Conservation (phyloP, 75 land plant species). For the Pseudotsuga menziesii region DNA sequence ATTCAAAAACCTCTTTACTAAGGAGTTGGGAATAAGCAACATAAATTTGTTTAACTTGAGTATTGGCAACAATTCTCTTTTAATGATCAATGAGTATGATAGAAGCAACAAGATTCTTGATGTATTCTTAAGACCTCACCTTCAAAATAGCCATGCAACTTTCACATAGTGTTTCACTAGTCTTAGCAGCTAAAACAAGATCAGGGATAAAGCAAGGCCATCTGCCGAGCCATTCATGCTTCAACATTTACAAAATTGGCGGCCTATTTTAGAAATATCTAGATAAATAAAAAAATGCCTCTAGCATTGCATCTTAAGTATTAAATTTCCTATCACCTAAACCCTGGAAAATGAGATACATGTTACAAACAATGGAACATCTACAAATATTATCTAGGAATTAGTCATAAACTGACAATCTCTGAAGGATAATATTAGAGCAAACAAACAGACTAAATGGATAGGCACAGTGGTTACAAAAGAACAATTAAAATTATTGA, state of each 20-base stretch:
- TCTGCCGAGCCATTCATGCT: constrained; percentile 98
- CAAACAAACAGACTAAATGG: too few relatives aligned
- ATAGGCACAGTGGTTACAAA: too few relatives aligned
- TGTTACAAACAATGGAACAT: too few relatives aligned
- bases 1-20: constrained; percentile 99
- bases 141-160: constrained; percentile 99
- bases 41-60: not conserved
- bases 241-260: constrained; percentile 58
- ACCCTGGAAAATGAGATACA: too few relatives aligned
- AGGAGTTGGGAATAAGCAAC: constrained; percentile 62
- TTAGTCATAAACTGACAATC: too few relatives aligned
- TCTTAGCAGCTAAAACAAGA: constrained; percentile 94
- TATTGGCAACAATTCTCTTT: not conserved
- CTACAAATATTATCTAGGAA: too few relatives aligned
- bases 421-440: too few relatives aligned
- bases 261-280: not conserved
- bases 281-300: not conserved
- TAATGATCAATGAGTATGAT: not conserved
- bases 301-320: not conserved
- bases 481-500: too few relatives aligned
- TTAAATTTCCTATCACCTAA: too few relatives aligned
- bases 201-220: constrained; percentile 97
- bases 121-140: constrained; percentile 24
- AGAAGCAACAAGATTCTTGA: not conserved
- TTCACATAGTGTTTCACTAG: constrained; percentile 98